Evolutionary conservation across 2,329 filamentous ascomycete species (phyloP).

Genomic region (Diplodia sapinea): DNA sequence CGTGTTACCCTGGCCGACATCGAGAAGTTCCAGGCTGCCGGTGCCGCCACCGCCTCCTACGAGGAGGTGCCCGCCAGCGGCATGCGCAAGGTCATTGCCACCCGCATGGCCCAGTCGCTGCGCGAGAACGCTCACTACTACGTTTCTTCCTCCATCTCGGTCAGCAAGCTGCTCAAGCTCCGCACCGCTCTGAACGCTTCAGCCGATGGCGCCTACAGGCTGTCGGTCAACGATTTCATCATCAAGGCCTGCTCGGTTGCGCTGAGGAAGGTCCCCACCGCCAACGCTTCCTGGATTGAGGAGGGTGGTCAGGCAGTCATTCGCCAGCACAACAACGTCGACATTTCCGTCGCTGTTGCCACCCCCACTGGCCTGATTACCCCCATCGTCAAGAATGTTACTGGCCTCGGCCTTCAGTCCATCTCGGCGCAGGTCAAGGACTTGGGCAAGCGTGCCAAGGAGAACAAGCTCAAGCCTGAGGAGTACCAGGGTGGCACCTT

Average conservation of each 20-base stretch:
- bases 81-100: conserved; percentile 99
- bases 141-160: conserved; percentile 87
- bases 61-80: conserved; percentile 83
- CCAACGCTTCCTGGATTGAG: conserved; percentile 91
- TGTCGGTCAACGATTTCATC: conserved; percentile 99
- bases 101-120: conserved; percentile 84
- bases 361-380: conserved; percentile 96
- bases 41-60: conserved; percentile 66
- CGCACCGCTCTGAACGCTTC: conserved; percentile 89
- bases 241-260: conserved; percentile 94
- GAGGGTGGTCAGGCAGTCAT: conserved; percentile 78
- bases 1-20: conserved; percentile 91
- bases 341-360: conserved; percentile 94
- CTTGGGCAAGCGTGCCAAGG: conserved; percentile 92
- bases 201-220: conserved; percentile 93
- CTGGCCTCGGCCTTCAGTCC: conserved; percentile 81
- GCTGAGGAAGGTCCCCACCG: conserved; percentile 89
- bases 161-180: conserved; percentile 94
- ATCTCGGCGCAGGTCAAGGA: conserved; percentile 94
- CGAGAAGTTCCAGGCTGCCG: conserved; percentile 76
- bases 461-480: conserved; percentile 98
- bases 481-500: conserved; percentile 99
- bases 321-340: conserved; percentile 89
- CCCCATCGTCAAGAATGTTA: conserved; percentile 90
- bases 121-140: conserved; percentile 98